Evolutionary conservation across 805 yeast genomes (phyloP).

Genomic region (Myxozyma geophila): DNA sequence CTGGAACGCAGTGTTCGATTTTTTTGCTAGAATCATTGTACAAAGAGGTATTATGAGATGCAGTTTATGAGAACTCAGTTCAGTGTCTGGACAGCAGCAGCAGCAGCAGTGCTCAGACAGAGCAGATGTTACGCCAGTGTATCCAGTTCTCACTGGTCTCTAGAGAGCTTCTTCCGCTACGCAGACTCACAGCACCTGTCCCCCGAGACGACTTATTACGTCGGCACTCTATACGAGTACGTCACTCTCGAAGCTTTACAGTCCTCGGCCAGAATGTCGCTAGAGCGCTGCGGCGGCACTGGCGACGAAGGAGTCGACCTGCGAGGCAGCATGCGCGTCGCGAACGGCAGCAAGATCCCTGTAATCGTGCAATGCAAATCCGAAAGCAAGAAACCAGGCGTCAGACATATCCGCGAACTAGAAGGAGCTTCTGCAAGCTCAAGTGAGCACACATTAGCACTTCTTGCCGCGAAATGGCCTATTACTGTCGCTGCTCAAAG

Average conservation of each 20-base stretch:
- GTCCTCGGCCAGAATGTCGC: slow-evolving; percentile 16
- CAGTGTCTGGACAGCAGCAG: neutral
- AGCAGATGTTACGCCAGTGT: slow-evolving; percentile 1
- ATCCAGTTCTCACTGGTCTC: slow-evolving; percentile 16
- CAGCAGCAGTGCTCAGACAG: neutral
- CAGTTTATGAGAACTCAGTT: too few species aligned
- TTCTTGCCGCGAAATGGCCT: slow-evolving; percentile 33
- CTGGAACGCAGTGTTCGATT: neutral
- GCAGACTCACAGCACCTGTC: slow-evolving; percentile 17
- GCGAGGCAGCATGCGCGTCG: slow-evolving; percentile 28
- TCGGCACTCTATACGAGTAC: slow-evolving; percentile 40
- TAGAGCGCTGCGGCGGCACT: slow-evolving; percentile 39
- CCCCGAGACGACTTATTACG: slow-evolving; percentile 29
- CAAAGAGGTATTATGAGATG: too few species aligned
- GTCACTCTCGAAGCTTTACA: slow-evolving; percentile 31
- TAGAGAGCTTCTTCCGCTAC: slow-evolving; percentile 23
- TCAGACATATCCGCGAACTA: slow-evolving; percentile 44
- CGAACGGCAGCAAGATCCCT: slow-evolving; percentile 11
- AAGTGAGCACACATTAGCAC: slow-evolving; percentile 26
- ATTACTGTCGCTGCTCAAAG: slow-evolving; percentile 23
- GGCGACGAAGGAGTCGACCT: slow-evolving; percentile 40
- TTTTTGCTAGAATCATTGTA: neutral
- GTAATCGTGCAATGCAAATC: slow-evolving; percentile 41
- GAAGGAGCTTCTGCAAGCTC: slow-evolving; percentile 31
- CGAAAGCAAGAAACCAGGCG: slow-evolving; percentile 52